A percentile compares a stretch with the other conserved stretches of the same genome.
These are phyloP conservation scores for Xylaria grammica DNA, from an alignment of 495 filamentous ascomycete species.

Conservation along the genomic window DNA sequence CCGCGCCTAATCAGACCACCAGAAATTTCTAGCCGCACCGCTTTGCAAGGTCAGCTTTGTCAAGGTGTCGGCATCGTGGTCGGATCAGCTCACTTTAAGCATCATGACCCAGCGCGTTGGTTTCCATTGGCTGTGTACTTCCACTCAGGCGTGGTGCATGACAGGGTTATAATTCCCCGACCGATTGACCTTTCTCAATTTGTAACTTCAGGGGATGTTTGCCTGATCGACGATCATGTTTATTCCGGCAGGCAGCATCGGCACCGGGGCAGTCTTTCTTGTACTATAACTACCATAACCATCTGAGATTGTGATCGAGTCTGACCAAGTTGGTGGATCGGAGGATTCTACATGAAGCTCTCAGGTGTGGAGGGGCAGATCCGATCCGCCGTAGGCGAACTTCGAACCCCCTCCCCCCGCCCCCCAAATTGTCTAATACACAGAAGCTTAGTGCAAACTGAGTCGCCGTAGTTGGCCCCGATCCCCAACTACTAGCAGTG, in stretches of 20 bases:
- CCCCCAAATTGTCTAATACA: background rate
- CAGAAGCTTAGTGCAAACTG: constrained; percentile 1
- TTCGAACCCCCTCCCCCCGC: no score
- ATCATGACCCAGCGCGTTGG: constrained; percentile 17
- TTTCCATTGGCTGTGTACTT: constrained; percentile 25
- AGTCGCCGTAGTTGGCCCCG: constrained; percentile 1
- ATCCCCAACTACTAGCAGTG: constrained; percentile 5
- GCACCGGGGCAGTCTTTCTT: background rate
- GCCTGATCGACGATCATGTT: constrained; percentile 11
- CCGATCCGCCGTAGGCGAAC: background rate
- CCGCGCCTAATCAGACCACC: constrained; percentile 21
- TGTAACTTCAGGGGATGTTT: constrained; percentile 15
- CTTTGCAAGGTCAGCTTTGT: constrained; percentile 20
- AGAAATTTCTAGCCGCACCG: constrained; percentile 14
- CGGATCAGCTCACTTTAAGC: constrained; percentile 24
- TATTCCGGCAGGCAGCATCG: constrained; percentile 10
- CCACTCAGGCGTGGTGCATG: constrained; percentile 17
- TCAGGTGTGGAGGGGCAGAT: background rate
- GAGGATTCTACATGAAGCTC: background rate
- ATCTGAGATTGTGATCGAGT: constrained; percentile 3
- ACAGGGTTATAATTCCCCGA: constrained; percentile 15
- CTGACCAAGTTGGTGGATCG: background rate
- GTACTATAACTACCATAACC: background rate
- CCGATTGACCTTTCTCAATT: constrained; percentile 18
- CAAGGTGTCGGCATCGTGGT: constrained; percentile 17